phyloP scores from a whole-genome alignment of 306 rosid species.

The Cicer yamashitae region DNA sequence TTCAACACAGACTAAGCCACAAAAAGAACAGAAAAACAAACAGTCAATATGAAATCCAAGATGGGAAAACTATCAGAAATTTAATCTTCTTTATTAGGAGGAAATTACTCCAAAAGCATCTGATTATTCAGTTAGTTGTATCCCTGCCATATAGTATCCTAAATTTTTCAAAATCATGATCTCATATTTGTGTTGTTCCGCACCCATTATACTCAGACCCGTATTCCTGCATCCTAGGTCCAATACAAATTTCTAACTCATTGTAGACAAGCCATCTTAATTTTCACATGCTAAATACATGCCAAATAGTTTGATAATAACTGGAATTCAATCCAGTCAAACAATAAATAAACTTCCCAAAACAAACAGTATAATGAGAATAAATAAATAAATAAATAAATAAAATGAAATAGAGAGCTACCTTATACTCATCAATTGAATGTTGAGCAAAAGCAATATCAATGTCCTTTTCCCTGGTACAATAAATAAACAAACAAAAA shows the following conservation, averaged over 20 bases:
- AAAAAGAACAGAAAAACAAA: slow-evolving; percentile 4
- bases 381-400: neutral
- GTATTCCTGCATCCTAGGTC: slow-evolving; percentile 24
- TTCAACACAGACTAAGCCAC: slow-evolving; percentile 13
- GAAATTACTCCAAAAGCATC: slow-evolving; percentile 14
- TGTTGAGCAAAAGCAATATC: slow-evolving; percentile 95
- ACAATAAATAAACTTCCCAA: slow-evolving; percentile 3
- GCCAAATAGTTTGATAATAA: slow-evolving; percentile 19
- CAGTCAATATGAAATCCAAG: slow-evolving; percentile 31
- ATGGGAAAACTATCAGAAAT: neutral
- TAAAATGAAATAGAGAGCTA: slow-evolving; percentile 40
- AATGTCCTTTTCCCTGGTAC: slow-evolving; percentile 90
- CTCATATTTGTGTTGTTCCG: neutral
- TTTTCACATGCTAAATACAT: slow-evolving; percentile 24
- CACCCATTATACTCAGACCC: neutral
- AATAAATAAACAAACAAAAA: slow-evolving; percentile 46
- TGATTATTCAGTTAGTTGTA: slow-evolving; percentile 21
- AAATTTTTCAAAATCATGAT: neutral
- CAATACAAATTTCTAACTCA: slow-evolving; percentile 23
- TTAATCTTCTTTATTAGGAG: slow-evolving; percentile 5
- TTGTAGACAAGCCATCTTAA: slow-evolving; percentile 16
- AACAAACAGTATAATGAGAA: slow-evolving; percentile 21
- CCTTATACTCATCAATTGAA: slow-evolving; percentile 95
- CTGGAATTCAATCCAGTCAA: slow-evolving; percentile 15
- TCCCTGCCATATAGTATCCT: slow-evolving; percentile 21